Conservation (phyloP, 179 eudicot genomes). For the Kewa caespitosa region DNA sequence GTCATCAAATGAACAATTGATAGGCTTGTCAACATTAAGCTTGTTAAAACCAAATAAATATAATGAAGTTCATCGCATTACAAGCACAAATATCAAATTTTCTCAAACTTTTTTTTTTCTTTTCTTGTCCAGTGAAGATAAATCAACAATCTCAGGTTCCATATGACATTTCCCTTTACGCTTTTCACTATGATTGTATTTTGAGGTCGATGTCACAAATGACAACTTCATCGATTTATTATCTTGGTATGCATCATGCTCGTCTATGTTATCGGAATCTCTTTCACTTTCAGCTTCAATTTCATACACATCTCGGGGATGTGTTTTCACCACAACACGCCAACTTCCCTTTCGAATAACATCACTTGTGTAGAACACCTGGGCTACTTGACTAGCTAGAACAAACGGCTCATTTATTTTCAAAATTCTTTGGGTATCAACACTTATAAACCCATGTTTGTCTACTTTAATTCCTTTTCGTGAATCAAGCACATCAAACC, state of each 20-base stretch:
- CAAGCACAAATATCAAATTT: too few species aligned
- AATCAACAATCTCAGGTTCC: not conserved
- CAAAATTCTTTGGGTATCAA: not conserved
- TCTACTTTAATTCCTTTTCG: not conserved
- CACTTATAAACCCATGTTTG: not conserved
- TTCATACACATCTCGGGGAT: not conserved
- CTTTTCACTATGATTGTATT: not conserved
- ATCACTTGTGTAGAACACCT: conserved; percentile 1
- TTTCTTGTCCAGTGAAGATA: not conserved
- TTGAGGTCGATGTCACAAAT: not conserved
- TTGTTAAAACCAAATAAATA: too few species aligned
- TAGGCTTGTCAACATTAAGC: too few species aligned
- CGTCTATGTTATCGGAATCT: not conserved
- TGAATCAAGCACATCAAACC: not conserved
- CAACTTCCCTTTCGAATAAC: not conserved
- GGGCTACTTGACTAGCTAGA: conserved; percentile 2
- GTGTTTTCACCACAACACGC: not conserved
- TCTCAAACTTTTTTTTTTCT: not conserved
- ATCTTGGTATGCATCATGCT: not conserved
- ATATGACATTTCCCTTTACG: not conserved
- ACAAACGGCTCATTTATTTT: conserved; percentile 1
- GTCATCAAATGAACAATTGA: too few species aligned
- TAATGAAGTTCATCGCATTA: too few species aligned
- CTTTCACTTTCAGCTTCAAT: not conserved
- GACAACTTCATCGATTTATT: not conserved